Percentiles rank a stretch among this genome's conserved stretches.
Evolutionary conservation across 768 basidiomycete species (phyloP).

Genomic region (Termitomyces sp.): DNA sequence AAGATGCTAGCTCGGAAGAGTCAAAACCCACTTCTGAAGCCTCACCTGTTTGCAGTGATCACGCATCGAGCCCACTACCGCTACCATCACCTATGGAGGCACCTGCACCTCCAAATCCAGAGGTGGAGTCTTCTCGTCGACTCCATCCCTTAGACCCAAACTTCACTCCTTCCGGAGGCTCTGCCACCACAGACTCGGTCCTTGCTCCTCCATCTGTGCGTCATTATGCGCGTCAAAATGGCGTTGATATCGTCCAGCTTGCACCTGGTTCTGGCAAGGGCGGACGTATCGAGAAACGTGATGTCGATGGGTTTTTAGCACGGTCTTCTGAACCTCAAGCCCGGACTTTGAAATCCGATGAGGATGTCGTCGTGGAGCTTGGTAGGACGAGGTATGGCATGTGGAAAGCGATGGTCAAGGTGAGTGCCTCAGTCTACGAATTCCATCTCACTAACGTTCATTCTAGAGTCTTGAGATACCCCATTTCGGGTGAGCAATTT

Average conservation of each 20-base stretch:
- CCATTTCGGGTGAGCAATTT: slow-evolving; percentile 61
- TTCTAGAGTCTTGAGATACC: slow-evolving; percentile 77
- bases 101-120: background rate
- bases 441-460: background rate
- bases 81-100: slow-evolving; percentile 10
- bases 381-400: slow-evolving; percentile 75
- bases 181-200: slow-evolving; percentile 25
- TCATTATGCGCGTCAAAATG: slow-evolving; percentile 64
- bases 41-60: slow-evolving; percentile 12
- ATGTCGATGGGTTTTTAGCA: slow-evolving; percentile 59
- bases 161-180: slow-evolving; percentile 12
- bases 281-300: slow-evolving; percentile 70
- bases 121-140: slow-evolving; percentile 16
- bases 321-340: background rate
- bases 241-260: slow-evolving; percentile 52
- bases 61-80: slow-evolving; percentile 8
- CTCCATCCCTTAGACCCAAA: slow-evolving; percentile 67
- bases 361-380: slow-evolving; percentile 64
- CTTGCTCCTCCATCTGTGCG: slow-evolving; percentile 77
- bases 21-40: slow-evolving; percentile 13
- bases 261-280: slow-evolving; percentile 67
- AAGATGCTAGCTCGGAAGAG: slow-evolving; percentile 19
- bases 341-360: background rate
- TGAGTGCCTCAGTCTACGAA: slow-evolving; percentile 18
- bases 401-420: slow-evolving; percentile 90